These are phyloP conservation scores for Spongispora temasekensis DNA, from an alignment of 1,284 basidiomycete genomes.

Conservation along the genomic window DNA sequence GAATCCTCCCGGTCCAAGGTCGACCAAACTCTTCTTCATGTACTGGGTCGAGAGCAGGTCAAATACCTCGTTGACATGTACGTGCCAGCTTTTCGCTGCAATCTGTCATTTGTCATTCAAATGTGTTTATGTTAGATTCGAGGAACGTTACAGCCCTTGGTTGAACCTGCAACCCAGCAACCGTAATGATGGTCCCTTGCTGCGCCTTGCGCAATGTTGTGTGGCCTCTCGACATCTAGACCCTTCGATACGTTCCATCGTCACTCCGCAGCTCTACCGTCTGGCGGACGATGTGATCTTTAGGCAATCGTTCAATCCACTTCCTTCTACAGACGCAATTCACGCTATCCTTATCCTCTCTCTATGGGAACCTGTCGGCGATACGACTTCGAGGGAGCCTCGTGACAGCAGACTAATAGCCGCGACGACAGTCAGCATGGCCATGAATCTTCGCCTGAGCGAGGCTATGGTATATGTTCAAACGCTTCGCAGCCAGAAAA, in stretches of 20 bases:
- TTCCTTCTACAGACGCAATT: constrained; percentile 43
- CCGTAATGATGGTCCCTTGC: constrained; percentile 32
- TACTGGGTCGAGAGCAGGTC: constrained; percentile 40
- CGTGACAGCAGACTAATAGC: constrained; percentile 44
- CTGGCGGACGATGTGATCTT: constrained; percentile 42
- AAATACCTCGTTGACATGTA: constrained; percentile 41
- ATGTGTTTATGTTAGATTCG: constrained; percentile 35
- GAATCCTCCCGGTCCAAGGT: constrained; percentile 34
- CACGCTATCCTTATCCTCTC: constrained; percentile 45
- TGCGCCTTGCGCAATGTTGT: constrained; percentile 43
- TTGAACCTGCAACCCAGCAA: constrained; percentile 37
- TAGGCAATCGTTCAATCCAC: constrained; percentile 43
- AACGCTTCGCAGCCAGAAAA: constrained; percentile 31
- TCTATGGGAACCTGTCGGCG: constrained; percentile 44
- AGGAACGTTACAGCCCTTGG: constrained; percentile 46
- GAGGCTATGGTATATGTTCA: constrained; percentile 36
- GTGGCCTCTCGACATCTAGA: constrained; percentile 44
- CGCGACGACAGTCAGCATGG: constrained; percentile 47
- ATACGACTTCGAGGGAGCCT: constrained; percentile 28
- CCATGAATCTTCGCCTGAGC: constrained; percentile 43
- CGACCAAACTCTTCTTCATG: constrained; percentile 35
- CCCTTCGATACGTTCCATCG: constrained; percentile 33
- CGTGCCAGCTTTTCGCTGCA: constrained; percentile 13
- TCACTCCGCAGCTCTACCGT: constrained; percentile 43
- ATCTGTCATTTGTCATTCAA: constrained; percentile 2